Conservation (phyloP, 2,329 filamentous ascomycete genomes). For the Colletotrichum orchidophilum region DNA sequence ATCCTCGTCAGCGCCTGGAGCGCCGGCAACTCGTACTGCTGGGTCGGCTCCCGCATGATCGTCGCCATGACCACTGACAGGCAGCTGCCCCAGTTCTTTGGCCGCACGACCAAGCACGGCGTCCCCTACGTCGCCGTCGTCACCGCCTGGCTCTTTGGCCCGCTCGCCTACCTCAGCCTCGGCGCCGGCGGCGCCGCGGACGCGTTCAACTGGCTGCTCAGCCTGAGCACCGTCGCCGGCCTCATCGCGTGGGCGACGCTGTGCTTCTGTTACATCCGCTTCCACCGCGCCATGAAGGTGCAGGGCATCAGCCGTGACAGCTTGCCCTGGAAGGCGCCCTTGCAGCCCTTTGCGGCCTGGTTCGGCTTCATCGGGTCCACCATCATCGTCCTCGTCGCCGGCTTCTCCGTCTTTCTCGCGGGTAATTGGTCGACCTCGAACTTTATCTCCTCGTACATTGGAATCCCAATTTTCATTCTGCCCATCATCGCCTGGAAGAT, state of each 20-base stretch:
- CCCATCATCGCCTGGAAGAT: conserved; percentile 54
- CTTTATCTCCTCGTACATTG: conserved; percentile 73
- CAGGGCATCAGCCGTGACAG: conserved; percentile 48
- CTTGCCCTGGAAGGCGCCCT: conserved; percentile 54
- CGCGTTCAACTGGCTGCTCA: conserved; percentile 59
- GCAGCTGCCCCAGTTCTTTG: conserved; percentile 47
- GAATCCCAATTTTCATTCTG: conserved; percentile 67
- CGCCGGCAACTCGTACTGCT: conserved; percentile 53
- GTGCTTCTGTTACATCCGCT: conserved; percentile 53
- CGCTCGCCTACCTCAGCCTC: conserved; percentile 53
- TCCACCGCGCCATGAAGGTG: conserved; percentile 50
- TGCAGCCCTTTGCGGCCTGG: conserved; percentile 52
- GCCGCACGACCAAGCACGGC: conserved; percentile 47
- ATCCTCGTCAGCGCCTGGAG: conserved; percentile 57
- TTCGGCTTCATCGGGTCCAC: conserved; percentile 55
- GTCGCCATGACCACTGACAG: conserved; percentile 44
- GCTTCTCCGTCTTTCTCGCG: conserved; percentile 72
- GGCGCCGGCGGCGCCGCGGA: conserved; percentile 54
- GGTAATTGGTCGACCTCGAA: conserved; percentile 61
- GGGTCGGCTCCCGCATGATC: conserved; percentile 53
- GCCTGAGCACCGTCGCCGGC: conserved; percentile 54
- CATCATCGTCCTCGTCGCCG: conserved; percentile 61
- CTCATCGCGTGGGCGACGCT: conserved; percentile 55
- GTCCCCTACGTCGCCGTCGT: conserved; percentile 55
- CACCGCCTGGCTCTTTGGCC: conserved; percentile 47